Conservation (phyloP, 495 filamentous ascomycete species). For the Penicillium angulare region DNA sequence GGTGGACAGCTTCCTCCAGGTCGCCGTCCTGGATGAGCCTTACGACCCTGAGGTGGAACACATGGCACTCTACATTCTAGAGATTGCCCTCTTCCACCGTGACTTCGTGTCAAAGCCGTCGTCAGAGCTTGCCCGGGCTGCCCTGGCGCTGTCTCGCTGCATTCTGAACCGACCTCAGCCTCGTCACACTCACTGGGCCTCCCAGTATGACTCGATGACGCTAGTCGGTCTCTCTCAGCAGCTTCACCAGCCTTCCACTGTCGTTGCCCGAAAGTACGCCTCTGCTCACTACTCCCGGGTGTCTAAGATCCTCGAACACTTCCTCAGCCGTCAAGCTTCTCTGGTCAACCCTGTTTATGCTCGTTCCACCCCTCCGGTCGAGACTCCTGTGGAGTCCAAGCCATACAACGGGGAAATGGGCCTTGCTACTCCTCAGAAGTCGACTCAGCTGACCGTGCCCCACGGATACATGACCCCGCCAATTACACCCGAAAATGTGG, state of each 20-base stretch:
- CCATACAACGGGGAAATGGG: constrained; percentile 49
- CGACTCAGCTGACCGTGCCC: constrained; percentile 58
- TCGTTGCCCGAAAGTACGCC: constrained; percentile 85
- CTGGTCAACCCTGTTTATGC: constrained; percentile 66
- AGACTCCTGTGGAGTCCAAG: constrained; percentile 57
- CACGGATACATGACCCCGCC: constrained; percentile 91
- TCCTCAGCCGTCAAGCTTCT: constrained; percentile 79
- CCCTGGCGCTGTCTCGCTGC: constrained; percentile 80
- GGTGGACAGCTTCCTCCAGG: constrained; percentile 85
- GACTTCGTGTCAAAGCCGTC: constrained; percentile 91
- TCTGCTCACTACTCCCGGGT: constrained; percentile 77
- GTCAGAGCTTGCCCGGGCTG: constrained; percentile 84
- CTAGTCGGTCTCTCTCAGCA: constrained; percentile 82
- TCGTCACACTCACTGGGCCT: constrained; percentile 74
- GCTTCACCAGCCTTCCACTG: constrained; percentile 80
- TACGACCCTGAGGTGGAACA: constrained; percentile 86
- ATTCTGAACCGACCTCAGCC: constrained; percentile 80
- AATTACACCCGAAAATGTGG: constrained; percentile 85
- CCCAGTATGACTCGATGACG: constrained; percentile 73
- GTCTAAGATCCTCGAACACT: constrained; percentile 76
- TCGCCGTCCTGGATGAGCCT: constrained; percentile 61
- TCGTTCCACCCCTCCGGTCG: constrained; percentile 69
- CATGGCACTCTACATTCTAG: constrained; percentile 89
- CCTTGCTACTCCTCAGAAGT: constrained; percentile 85
- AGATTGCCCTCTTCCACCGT: constrained; percentile 92